Evolutionary conservation across 148 eudicot genomes (phyloP), one percentile per base, ranked within the genome.

Genomic region (Hydrangea macrophylla): DNA sequence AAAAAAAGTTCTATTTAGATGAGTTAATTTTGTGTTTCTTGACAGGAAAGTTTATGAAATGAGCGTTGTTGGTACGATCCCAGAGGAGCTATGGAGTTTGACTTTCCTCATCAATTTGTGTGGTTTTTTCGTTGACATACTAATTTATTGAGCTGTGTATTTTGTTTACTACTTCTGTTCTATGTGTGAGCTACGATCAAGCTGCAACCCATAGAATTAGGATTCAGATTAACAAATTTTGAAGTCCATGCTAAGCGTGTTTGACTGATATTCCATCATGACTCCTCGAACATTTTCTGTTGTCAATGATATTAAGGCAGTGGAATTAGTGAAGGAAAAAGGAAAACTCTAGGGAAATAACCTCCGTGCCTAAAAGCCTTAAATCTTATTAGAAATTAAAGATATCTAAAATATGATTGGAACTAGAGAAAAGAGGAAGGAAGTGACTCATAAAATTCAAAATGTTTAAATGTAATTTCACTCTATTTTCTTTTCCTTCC

Each of bases 1-100:
- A n/a, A 39, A 1, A 39, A 2, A 39, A 15, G 12, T 7, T 39
- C 12, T 39, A 9, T 42, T 8, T 48, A 48, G 23, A 48, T 22
- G 5, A 4, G 22, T 45, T 45, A 15, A 6, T 45, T 58, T 39
- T 37, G 60, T 3, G 1, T 15, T 60, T 70, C 36, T 60, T 68
- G 66, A 25, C 90, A 86, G 97, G 83, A 84, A 83, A 65, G 87
- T 89, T 26, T 82, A 80, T 75, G 78, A 72, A 40, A 3, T 80
- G 20, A 82, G 78, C 64, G 88, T 81, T 25, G 31, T 18, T 7
- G 95, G 95, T 28, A 78, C 67, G 36, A 72, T 92, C 42, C 96
- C 97, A 5, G 83, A 92, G 24, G 97, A 85, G 73, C 87, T 89
- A 7, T 92, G 96, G 96, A 82, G 40, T 65, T 73, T 92, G 71